These are phyloP conservation scores for Aspergillus sp. DNA, from an alignment of 2,329 filamentous ascomycete genomes.

Conservation along the genomic window DNA sequence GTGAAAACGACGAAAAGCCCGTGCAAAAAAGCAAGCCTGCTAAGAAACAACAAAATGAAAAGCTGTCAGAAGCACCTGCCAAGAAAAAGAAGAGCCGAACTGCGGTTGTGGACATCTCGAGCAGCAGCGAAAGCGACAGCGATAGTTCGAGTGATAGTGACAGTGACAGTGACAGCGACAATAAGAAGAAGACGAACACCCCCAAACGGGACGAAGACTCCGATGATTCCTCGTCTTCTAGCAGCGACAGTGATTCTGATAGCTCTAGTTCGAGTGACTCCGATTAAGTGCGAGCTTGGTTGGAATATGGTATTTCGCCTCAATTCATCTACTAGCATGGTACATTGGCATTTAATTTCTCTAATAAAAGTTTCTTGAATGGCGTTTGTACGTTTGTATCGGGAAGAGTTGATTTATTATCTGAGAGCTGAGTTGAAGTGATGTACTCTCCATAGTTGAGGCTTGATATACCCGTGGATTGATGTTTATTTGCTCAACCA, in stretches of 20 bases:
- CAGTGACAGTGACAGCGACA: constrained; percentile 19
- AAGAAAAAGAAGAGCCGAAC: constrained; percentile 9
- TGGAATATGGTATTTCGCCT: neutral
- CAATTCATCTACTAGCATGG: neutral
- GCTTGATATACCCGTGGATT: neutral
- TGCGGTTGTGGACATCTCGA: constrained; percentile 7
- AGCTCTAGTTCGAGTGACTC: neutral
- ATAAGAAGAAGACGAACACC: constrained; percentile 4
- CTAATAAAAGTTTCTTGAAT: neutral
- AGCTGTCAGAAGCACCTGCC: neutral
- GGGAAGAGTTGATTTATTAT: neutral
- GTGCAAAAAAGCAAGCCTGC: neutral
- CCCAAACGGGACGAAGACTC: constrained; percentile 1
- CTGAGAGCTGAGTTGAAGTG: neutral
- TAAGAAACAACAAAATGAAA: neutral
- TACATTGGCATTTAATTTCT: neutral
- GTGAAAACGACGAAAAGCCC: constrained; percentile 17
- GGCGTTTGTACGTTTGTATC: neutral
- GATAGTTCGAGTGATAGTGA: constrained; percentile 15
- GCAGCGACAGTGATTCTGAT: constrained; percentile 8
- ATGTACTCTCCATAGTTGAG: neutral
- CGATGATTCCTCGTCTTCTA: constrained; percentile 5
- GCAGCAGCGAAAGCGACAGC: constrained; percentile 12
- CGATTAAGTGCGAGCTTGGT: neutral
- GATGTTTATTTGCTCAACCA: no score